Percentiles rank a stretch among this genome's conserved stretches.
phyloP scores from a whole-genome alignment of 73 alveolate genomes.

The Paramecium biaurelia region DNA sequence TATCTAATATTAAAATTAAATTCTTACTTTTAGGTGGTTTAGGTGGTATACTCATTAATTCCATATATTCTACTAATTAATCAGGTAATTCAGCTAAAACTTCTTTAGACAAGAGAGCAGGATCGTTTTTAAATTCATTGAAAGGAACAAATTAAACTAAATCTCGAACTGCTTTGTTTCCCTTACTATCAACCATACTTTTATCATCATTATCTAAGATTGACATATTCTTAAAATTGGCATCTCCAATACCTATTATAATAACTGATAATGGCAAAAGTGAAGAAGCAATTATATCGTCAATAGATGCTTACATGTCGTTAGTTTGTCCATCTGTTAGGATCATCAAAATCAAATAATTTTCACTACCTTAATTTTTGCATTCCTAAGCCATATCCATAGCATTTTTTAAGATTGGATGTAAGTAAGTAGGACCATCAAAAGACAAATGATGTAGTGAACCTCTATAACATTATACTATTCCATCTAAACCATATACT shows the following conservation, averaged over 20 bases:
- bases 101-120: constrained; percentile 71
- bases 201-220: constrained; percentile 93
- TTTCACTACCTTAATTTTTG: constrained; percentile 43
- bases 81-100: constrained; percentile 86
- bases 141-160: constrained; percentile 87
- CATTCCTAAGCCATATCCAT: constrained; percentile 65
- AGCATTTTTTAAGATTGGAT: constrained; percentile 68
- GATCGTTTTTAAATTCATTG: constrained; percentile 70
- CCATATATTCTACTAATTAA: constrained; percentile 68
- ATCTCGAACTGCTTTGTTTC: constrained; percentile 78
- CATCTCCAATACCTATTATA: constrained; percentile 89
- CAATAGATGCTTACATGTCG: constrained; percentile 84
- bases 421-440: constrained; percentile 83
- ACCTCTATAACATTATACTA: constrained; percentile 69
- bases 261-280: constrained; percentile 82
- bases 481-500: constrained; percentile 68
- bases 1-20: background rate
- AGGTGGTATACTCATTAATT: background rate
- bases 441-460: constrained; percentile 60
- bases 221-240: constrained; percentile 78
- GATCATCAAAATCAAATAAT: constrained; percentile 83
- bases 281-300: constrained; percentile 74
- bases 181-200: constrained; percentile 61
- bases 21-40: background rate
- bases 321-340: constrained; percentile 94